Percentiles rank a stretch among this genome's conserved stretches.
Evolutionary conservation across 257 asterid genomes (phyloP).

Genomic region (Capsicum rhomboideum): DNA sequence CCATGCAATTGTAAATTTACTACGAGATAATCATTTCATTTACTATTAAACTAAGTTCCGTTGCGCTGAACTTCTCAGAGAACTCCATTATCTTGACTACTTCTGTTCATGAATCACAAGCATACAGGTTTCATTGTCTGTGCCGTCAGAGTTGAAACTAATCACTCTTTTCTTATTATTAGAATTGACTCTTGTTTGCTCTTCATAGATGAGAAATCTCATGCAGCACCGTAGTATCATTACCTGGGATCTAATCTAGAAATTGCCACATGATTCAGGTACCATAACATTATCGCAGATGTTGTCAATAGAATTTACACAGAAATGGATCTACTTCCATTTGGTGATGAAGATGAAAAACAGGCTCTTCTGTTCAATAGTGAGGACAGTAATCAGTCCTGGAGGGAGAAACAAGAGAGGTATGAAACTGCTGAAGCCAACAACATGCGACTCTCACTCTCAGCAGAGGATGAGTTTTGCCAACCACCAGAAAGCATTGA

Average conservation of each 20-base stretch:
- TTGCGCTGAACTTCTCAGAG: neutral
- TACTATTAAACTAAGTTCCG: neutral
- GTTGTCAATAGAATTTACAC: conserved; percentile 45
- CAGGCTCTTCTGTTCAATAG: conserved; percentile 54
- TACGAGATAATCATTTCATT: neutral
- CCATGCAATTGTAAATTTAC: neutral
- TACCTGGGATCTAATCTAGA: neutral
- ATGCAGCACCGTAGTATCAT: neutral
- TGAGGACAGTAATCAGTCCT: conserved; percentile 88
- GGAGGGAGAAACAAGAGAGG: conserved; percentile 51
- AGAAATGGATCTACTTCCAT: conserved; percentile 77
- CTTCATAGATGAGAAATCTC: neutral
- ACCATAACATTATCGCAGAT: conserved; percentile 47
- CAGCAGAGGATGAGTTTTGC: conserved; percentile 43
- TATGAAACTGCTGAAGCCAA: conserved; percentile 39
- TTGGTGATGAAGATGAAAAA: conserved; percentile 79
- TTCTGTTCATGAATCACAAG: neutral
- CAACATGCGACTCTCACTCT: conserved; percentile 30
- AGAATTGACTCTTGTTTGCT: neutral
- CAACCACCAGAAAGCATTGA: conserved; percentile 29
- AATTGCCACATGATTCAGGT: conserved; percentile 39
- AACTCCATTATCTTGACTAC: neutral
- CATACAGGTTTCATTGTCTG: neutral
- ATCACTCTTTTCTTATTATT: neutral
- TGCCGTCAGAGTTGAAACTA: neutral